Conservation (phyloP, 257 asterid species). For the Nicotiana undulata region DNA sequence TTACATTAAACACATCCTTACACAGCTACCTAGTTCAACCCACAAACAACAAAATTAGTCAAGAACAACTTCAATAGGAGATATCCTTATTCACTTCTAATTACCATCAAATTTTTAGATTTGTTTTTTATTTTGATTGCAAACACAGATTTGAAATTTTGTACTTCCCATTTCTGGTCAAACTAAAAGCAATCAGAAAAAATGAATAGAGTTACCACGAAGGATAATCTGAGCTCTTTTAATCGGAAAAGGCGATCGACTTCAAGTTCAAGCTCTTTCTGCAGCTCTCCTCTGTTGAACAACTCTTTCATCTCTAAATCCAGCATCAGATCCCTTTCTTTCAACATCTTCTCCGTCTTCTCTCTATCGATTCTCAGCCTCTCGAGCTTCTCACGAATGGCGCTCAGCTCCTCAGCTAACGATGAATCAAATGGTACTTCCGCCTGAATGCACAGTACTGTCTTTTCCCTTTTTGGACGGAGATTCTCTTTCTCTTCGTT, state of each 20-base stretch:
- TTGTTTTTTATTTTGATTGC: neutral
- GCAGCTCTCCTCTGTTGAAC: conserved; percentile 46
- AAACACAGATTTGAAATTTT: neutral
- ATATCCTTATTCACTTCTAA: neutral
- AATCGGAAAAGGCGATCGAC: conserved; percentile 79
- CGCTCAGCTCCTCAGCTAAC: conserved; percentile 67
- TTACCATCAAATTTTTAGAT: neutral
- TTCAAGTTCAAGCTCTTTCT: conserved; percentile 78
- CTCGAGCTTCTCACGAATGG: conserved; percentile 52
- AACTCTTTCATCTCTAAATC: conserved; percentile 60
- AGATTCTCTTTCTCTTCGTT: conserved; percentile 4
- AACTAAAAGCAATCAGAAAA: neutral
- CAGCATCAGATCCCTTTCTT: conserved; percentile 33
- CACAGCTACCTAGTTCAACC: no score
- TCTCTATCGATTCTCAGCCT: conserved; percentile 51
- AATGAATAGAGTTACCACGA: conserved; percentile 33
- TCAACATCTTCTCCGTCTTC: conserved; percentile 42
- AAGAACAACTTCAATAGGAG: neutral
- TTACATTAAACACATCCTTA: no score
- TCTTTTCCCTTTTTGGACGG: conserved; percentile 6
- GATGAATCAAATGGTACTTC: conserved; percentile 34
- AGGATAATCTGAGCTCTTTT: conserved; percentile 60
- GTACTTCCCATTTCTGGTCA: neutral
- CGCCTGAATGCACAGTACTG: neutral
- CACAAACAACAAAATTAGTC: no score